Conservation (phyloP, 2,329 filamentous ascomycete genomes). For the Phialophora expanda region DNA sequence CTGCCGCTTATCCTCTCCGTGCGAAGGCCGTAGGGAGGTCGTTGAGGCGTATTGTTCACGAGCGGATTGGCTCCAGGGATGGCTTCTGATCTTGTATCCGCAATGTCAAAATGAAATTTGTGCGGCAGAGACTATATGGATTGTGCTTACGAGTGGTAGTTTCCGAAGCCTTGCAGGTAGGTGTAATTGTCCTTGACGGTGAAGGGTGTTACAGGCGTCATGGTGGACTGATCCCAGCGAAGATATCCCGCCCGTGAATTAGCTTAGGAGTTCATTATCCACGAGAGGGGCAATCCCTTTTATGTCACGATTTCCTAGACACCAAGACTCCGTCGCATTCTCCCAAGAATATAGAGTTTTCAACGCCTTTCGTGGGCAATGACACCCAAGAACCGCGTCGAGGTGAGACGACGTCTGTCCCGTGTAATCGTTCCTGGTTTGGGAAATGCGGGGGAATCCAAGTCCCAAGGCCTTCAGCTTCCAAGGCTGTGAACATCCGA, state of each 20-base stretch:
- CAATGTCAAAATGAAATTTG: not conserved
- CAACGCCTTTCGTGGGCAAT: not conserved
- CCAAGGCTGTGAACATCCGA: constrained; percentile 9
- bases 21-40: constrained; percentile 46
- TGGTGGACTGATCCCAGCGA: not conserved
- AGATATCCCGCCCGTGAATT: not conserved
- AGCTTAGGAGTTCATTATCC: not conserved
- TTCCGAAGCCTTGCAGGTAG: constrained; percentile 33
- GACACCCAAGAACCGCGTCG: not conserved
- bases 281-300: not conserved
- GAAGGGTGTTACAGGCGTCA: constrained; percentile 28
- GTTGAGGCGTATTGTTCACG: constrained; percentile 48
- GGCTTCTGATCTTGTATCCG: constrained; percentile 41
- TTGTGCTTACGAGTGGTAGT: constrained; percentile 30
- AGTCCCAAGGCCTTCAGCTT: not conserved
- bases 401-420: not conserved
- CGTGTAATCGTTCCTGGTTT: not conserved
- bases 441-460: not conserved
- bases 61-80: constrained; percentile 48
- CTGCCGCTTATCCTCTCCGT: constrained; percentile 51
- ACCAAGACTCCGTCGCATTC: not conserved
- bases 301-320: not conserved
- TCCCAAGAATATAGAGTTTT: not conserved
- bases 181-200: constrained; percentile 28
- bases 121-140: not conserved